Evolutionary conservation across 441 rosid species (phyloP).

Genomic region (Gossypium davidsonii): DNA sequence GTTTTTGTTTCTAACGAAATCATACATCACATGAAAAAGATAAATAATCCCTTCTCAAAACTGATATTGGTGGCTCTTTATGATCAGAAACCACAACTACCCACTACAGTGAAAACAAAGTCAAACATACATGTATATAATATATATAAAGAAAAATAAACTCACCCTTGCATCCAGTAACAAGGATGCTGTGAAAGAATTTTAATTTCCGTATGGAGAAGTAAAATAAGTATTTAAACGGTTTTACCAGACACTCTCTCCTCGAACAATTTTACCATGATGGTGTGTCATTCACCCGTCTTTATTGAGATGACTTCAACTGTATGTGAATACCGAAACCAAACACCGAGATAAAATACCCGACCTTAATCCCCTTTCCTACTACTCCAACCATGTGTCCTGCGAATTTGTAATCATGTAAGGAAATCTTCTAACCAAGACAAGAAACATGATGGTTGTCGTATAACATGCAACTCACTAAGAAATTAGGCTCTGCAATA

Average conservation of each 20-base stretch:
- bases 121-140: too few species aligned
- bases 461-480: not conserved
- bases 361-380: not conserved
- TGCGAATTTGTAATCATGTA: not conserved
- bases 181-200: not conserved
- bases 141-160: too few species aligned
- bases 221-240: too few species aligned
- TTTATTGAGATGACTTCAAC: not conserved
- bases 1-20: too few species aligned
- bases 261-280: not conserved
- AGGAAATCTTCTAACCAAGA: not conserved
- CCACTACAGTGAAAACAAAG: not conserved
- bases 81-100: not conserved
- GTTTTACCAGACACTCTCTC: not conserved
- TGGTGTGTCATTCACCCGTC: not conserved
- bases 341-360: not conserved
- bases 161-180: too few species aligned
- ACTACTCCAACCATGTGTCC: not conserved
- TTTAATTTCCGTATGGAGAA: too few species aligned
- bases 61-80: not conserved
- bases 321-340: not conserved
- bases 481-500: not conserved
- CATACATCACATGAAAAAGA: constrained; percentile 6
- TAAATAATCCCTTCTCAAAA: not conserved
- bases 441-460: not conserved